Conservation (phyloP, 2,329 filamentous ascomycete species). For the Penicillium griseofulvum region DNA sequence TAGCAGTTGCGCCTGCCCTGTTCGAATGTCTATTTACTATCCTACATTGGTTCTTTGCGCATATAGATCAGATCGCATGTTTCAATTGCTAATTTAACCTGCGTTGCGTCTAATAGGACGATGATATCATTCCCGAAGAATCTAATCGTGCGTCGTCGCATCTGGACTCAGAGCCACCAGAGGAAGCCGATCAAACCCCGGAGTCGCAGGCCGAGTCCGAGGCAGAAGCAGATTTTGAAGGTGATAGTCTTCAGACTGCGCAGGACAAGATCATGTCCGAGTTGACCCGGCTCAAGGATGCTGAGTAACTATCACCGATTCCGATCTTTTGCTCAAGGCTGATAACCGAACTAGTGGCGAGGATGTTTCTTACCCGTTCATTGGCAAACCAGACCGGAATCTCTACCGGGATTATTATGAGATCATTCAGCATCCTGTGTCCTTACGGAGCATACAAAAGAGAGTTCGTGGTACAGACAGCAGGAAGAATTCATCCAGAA, state of each 20-base stretch:
- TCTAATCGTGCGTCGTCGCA: conserved; percentile 19
- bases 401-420: conserved; percentile 80
- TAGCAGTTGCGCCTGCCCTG: not conserved
- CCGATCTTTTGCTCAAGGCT: conserved; percentile 8
- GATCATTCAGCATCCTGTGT: conserved; percentile 76
- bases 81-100: not conserved
- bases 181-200: conserved; percentile 12
- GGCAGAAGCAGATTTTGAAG: conserved; percentile 57
- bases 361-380: conserved; percentile 70
- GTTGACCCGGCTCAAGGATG: conserved; percentile 39
- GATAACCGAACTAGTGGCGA: conserved; percentile 50
- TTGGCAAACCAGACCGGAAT: conserved; percentile 71
- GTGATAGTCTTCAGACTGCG: conserved; percentile 75
- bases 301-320: conserved; percentile 42
- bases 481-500: conserved; percentile 58
- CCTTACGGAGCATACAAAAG: conserved; percentile 74
- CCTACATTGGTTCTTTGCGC: not conserved
- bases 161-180: conserved; percentile 30
- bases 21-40: not conserved
- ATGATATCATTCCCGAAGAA: conserved; percentile 18
- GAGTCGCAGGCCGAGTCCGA: conserved; percentile 49
- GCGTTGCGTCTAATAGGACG: conserved; percentile 15
- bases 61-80: not conserved
- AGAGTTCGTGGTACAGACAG: conserved; percentile 70
- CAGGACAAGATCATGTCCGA: conserved; percentile 83